Conservation (phyloP, 108 stramenopile species). For the Skeletonema menzelii region DNA sequence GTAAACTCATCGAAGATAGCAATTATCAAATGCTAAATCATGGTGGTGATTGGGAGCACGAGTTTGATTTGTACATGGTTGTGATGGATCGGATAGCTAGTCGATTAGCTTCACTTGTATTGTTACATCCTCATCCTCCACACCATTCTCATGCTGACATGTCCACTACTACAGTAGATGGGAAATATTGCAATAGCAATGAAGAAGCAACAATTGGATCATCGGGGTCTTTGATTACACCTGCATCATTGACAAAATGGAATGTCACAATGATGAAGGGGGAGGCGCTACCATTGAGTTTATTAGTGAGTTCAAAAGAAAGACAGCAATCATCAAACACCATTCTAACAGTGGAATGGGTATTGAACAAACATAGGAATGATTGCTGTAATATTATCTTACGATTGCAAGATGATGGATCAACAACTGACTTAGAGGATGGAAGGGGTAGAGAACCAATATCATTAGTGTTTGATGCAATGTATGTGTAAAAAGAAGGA, state of each 20-base stretch:
- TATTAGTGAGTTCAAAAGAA: background rate
- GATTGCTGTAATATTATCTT: background rate
- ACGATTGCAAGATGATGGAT: background rate
- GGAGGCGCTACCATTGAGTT: conserved; percentile 10
- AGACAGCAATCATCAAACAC: background rate
- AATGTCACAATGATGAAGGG: conserved; percentile 25
- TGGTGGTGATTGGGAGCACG: conserved; percentile 22
- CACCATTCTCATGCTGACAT: background rate
- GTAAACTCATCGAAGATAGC: background rate
- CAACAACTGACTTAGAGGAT: background rate
- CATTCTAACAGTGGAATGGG: background rate
- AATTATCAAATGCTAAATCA: background rate
- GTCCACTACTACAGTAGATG: background rate
- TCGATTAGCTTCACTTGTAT: conserved; percentile 19
- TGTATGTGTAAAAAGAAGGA: background rate
- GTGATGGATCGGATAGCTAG: conserved; percentile 42
- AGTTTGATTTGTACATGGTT: conserved; percentile 40
- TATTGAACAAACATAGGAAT: background rate
- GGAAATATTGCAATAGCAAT: background rate
- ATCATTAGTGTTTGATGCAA: background rate
- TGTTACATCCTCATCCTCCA: background rate
- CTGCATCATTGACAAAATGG: conserved; percentile 9
- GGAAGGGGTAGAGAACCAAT: background rate
- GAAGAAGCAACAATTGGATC: background rate
- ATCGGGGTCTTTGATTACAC: conserved; percentile 17